Conservation (phyloP, 179 eudicot genomes). For the Patellifolia procumbens region DNA sequence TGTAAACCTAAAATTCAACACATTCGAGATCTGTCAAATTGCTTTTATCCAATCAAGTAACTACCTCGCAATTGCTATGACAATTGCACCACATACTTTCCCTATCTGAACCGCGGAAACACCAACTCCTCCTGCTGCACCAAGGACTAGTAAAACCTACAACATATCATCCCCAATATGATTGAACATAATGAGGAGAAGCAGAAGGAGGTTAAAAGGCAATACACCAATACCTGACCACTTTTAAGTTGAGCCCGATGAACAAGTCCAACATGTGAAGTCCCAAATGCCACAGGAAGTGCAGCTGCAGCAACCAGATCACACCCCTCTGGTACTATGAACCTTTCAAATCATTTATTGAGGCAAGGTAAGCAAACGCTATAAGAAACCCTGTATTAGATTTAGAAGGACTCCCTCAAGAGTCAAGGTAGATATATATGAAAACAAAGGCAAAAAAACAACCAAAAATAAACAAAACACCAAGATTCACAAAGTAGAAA, state of each 20-base stretch:
- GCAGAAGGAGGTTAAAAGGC: neutral
- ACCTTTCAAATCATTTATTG: constrained; percentile 40
- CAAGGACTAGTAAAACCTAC: constrained; percentile 93
- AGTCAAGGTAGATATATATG: no score
- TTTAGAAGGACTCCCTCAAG: neutral
- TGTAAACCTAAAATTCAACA: neutral
- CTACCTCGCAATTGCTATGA: constrained; percentile 96
- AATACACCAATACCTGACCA: constrained; percentile 60
- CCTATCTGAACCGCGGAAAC: constrained; percentile 95
- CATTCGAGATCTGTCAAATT: neutral
- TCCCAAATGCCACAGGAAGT: constrained; percentile 92
- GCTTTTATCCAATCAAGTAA: constrained; percentile 3
- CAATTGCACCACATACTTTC: constrained; percentile 80
- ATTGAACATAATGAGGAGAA: neutral
- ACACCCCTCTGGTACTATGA: constrained; percentile 81
- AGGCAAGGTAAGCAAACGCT: neutral
- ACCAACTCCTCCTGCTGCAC: constrained; percentile 99
- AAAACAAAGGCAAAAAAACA: no score
- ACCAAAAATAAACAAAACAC: neutral
- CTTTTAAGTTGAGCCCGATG: constrained; percentile 79
- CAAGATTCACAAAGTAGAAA: neutral
- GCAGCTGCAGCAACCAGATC: constrained; percentile 88
- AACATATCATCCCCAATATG: constrained; percentile 7
- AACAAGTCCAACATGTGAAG: constrained; percentile 88
- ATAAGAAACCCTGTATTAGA: neutral